Base-by-base conservation (phyloP, 2,329 filamentous ascomycete species). In the Monosporascus cannonballus region DNA sequence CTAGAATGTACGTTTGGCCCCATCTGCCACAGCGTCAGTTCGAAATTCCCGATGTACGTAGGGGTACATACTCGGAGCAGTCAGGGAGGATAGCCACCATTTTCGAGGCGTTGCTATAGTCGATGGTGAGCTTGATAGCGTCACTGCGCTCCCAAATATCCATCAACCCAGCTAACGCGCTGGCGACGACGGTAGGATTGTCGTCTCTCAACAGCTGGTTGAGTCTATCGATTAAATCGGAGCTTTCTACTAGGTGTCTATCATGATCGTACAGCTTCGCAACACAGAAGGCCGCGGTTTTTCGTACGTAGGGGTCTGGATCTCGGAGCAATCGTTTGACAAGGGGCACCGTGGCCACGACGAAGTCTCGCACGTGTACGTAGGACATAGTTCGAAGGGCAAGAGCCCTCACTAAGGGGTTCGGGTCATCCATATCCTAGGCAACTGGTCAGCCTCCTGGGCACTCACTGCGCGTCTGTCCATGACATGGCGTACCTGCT, bases 111-210 rank as follows among this genome's bases (percentile, higher is more conserved):
- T 96, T 99, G 57, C 85, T 84, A 68, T 99, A 97, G 73, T 99
- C 94, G 63, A 99, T 96, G 3, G 94, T 97, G 57, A 99, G 84
- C 69, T 96, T 96, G 71, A 99, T 99, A 54, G 89, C 90, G 70
- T 97, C 93, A 68, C 92, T 97, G 54, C 93, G 82, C 69, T 97
- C 94, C 94, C 94, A 99, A 48, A 99, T 97, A 70, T 99, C 94
- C 83, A 96, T 94, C 64, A 99, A 71, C 37, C 89, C 81, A 25
- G 94, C 93, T 57, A 99, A 73, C 6, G 95, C 92, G 67, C 92
- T 96, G 11, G 94, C 93, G 22, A 99, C 93, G 3, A 99, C 94
- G 0, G 94, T 99, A 0, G 94, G 93, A 65, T 99, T 99, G 69
- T 97, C 93, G 62, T 99, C 94, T 65, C 91, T 84, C 52, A 99